Evolutionary conservation across 2,329 filamentous ascomycete genomes (phyloP).

Genomic region (Ophiostoma piceae): DNA sequence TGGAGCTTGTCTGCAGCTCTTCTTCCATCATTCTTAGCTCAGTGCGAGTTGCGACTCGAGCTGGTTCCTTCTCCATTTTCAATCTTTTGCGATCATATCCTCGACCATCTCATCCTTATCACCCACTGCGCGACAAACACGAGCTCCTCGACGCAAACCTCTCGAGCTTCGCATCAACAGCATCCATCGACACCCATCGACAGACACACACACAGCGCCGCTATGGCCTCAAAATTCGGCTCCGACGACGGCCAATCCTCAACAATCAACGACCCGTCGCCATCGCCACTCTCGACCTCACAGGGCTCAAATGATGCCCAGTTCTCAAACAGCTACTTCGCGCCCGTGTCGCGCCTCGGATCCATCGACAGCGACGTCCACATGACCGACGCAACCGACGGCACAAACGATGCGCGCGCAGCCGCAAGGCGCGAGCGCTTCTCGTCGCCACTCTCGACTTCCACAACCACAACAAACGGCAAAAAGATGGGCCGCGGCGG

Average conservation of each 20-base stretch:
- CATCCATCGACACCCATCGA: not conserved
- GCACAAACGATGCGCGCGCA: not conserved
- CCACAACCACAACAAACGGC: constrained; percentile 16
- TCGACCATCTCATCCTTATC: not conserved
- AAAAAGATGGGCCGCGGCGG: not conserved
- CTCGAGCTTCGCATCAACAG: not conserved
- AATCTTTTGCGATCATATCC: not conserved
- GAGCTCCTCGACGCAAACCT: not conserved
- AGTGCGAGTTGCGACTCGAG: not conserved
- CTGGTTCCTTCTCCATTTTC: not conserved
- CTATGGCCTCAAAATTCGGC: constrained; percentile 13
- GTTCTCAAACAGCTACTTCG: constrained; percentile 18
- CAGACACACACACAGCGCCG: not conserved
- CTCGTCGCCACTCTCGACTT: constrained; percentile 19
- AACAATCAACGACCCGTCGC: constrained; percentile 17
- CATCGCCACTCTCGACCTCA: constrained; percentile 19
- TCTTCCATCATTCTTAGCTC: not conserved
- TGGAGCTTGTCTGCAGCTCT: not conserved
- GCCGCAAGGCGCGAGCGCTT: constrained; percentile 4
- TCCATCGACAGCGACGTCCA: constrained; percentile 24
- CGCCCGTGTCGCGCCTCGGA: not conserved
- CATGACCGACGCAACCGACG: constrained; percentile 25
- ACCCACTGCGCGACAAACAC: not conserved
- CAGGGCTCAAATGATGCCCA: constrained; percentile 11
- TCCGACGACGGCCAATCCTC: constrained; percentile 14